Percentiles rank a stretch among this genome's conserved stretches.
Evolutionary conservation across 1,284 basidiomycete species (phyloP).

Genomic region (Macrocystidia cucumis): DNA sequence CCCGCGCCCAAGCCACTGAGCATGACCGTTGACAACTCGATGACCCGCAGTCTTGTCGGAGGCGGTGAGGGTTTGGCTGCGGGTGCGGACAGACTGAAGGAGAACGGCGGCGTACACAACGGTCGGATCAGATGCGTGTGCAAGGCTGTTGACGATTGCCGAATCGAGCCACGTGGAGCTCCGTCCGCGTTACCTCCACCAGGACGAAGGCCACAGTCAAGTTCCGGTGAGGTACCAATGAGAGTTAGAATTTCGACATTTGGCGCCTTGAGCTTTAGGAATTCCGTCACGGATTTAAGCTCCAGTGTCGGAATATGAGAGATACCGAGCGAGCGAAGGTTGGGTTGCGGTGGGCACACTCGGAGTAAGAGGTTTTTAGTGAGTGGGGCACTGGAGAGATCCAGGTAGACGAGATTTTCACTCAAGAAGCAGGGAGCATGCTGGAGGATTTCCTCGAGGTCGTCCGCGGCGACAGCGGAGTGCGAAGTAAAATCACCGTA

Average conservation of each 20-base stretch:
- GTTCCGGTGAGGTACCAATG: conserved; percentile 70
- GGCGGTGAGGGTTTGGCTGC: conserved; percentile 30
- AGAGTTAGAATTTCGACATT: conserved; percentile 86
- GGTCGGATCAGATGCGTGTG: conserved; percentile 73
- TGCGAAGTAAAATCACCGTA: conserved; percentile 87
- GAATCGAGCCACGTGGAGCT: conserved; percentile 28
- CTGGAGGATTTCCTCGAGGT: conserved; percentile 66
- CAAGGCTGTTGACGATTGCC: conserved; percentile 54
- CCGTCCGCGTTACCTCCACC: conserved; percentile 21
- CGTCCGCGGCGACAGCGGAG: conserved; percentile 66
- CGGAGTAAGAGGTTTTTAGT: conserved; percentile 55
- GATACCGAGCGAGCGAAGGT: conserved; percentile 81
- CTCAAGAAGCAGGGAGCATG: conserved; percentile 77
- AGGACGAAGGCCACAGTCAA: conserved; percentile 45
- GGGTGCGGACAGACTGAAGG: conserved; percentile 37
- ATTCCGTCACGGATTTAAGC: conserved; percentile 60
- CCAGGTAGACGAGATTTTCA: conserved; percentile 80
- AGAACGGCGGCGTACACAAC: conserved; percentile 74
- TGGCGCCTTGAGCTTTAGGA: conserved; percentile 63
- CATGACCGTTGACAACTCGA: conserved; percentile 78
- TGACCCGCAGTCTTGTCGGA: conserved; percentile 77
- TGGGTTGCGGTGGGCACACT: conserved; percentile 59
- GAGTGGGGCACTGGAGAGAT: conserved; percentile 80
- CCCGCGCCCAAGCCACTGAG: conserved; percentile 70
- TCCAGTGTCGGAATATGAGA: conserved; percentile 76